phyloP scores from a whole-genome alignment of 768 basidiomycete genomes.

The Collybia mongolica region DNA sequence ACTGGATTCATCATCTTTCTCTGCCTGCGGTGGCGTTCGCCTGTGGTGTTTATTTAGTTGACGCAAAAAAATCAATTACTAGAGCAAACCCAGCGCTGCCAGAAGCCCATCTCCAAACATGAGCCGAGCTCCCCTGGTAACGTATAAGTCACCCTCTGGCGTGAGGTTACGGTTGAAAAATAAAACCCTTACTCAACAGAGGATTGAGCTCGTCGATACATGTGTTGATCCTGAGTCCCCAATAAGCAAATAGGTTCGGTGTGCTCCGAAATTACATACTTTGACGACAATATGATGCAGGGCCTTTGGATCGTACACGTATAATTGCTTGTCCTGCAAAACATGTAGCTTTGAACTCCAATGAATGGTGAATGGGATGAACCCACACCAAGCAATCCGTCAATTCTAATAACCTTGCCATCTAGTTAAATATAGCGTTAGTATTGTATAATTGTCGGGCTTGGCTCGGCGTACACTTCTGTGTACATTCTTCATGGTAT shows the following conservation, averaged over 20 bases:
- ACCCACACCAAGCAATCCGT: not conserved
- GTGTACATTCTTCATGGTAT: not conserved
- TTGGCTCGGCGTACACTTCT: not conserved
- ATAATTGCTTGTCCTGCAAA: not conserved
- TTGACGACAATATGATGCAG: not conserved
- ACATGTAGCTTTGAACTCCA: not conserved
- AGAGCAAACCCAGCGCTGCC: slow-evolving; percentile 9
- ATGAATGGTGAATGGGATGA: not conserved
- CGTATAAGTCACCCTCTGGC: no score
- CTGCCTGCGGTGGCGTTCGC: slow-evolving; percentile 14
- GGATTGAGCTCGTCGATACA: not conserved
- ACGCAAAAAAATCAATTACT: not conserved
- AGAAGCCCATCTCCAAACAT: slow-evolving; percentile 12
- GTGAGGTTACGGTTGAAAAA: no score
- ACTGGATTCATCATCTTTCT: slow-evolving; percentile 18
- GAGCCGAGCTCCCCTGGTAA: not conserved
- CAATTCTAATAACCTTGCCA: not conserved
- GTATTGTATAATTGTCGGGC: not conserved
- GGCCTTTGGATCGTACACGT: not conserved
- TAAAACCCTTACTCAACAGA: not conserved
- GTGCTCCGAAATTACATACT: not conserved
- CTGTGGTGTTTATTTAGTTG: not conserved
- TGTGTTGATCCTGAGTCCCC: not conserved
- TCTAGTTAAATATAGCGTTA: not conserved
- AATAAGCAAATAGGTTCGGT: not conserved